Evolutionary conservation across 2,329 filamentous ascomycete genomes (phyloP), one percentile per base, ranked within the genome.

Genomic region (Aschersonia sp.): DNA sequence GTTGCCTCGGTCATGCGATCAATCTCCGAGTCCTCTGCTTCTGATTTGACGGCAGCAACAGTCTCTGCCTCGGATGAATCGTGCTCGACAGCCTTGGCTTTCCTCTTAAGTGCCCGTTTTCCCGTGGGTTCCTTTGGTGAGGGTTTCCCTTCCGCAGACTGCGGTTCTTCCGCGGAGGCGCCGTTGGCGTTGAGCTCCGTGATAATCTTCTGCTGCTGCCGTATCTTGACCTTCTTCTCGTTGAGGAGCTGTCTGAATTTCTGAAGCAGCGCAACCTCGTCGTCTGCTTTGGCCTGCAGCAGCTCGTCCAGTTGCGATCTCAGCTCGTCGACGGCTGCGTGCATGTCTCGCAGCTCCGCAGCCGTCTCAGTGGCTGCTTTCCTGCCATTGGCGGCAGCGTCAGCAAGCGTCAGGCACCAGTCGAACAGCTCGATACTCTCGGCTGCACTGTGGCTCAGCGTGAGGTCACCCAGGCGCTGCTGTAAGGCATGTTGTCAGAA

Each of bases 141-240:
- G 52, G 52, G 56, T 55, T 58, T 60, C 50, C 44, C 47, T 10
- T 47, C 45, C 5, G 44, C 46, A 46, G 48, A 45, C 39, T 61
- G 54, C 30, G 40, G 40, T 12, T 12, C 11, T n/a, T 42, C 40
- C 10, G 40, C 49, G 61, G 52, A 42, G 61, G 60, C 52, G 60
- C 58, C 30, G 6, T 40, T 43, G 29, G 31, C n/a, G 5, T 72
- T 70, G 4, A 68, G 69, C 2, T 65, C 54, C 4, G 66, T 61
- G 30, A 87, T 63, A 22, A 84, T 63, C 40, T 75, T 72, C 56
- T 84, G 79, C 63, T 87, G 83, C 55, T 87, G 76, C 42, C 85
- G 68, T 45, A 89, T 88, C 63, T 85, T 88, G 46, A 81, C 68
- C 63, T 89, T 89, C 67, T 90, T 90, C 60, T 83, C 78, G 55